Evolutionary conservation across 805 yeast genomes (phyloP).

Genomic region (Candida broadrunensis): DNA sequence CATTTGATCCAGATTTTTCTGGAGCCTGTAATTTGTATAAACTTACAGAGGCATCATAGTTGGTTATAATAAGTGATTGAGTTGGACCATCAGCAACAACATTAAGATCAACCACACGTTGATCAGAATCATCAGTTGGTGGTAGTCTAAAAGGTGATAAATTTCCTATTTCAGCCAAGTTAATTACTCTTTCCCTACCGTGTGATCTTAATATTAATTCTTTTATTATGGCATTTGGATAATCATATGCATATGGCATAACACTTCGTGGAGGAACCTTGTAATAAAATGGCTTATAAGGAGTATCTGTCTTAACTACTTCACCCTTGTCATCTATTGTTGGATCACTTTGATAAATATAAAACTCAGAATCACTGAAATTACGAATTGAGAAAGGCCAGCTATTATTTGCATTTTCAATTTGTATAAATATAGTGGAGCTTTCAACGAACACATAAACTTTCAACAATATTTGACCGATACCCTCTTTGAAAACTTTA

Average conservation of each 20-base stretch:
- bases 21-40: conserved; percentile 55
- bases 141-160: conserved; percentile 82
- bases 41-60: conserved; percentile 76
- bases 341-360: conserved; percentile 85
- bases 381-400: conserved; percentile 96
- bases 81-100: conserved; percentile 97
- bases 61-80: conserved; percentile 79
- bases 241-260: conserved; percentile 99
- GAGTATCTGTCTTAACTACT: conserved; percentile 44
- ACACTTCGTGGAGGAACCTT: conserved; percentile 84
- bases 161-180: conserved; percentile 90
- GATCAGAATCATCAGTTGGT: conserved; percentile 34
- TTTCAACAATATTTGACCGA: conserved; percentile 68
- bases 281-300: conserved; percentile 77
- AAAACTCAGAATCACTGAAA: conserved; percentile 82
- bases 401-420: conserved; percentile 65
- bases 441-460: conserved; percentile 75
- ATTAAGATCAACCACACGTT: conserved; percentile 72
- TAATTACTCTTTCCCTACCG: conserved; percentile 73
- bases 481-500: conserved; percentile 60
- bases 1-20: conserved; percentile 23
- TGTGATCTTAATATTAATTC: conserved; percentile 73
- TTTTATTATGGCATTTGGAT: conserved; percentile 83
- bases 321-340: conserved; percentile 60
- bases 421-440: conserved; percentile 75